A percentile compares a stretch with the other conserved stretches of the same genome.
These are phyloP conservation scores for Fragaria nilgerrensis DNA, from an alignment of 306 rosid genomes.

Conservation along the genomic window DNA sequence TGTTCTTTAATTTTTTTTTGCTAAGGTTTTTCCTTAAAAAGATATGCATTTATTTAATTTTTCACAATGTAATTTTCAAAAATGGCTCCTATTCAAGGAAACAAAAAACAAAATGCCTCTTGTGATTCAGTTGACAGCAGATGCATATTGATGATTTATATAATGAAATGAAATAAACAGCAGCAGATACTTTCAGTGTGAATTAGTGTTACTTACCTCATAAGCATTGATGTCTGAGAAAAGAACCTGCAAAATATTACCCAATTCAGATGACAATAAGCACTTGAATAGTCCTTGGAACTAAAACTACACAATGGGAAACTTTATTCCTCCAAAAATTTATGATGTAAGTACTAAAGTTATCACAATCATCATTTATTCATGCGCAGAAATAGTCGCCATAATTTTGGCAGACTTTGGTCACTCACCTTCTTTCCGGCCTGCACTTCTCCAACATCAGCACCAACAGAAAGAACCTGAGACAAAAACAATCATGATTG, in stretches of 20 bases:
- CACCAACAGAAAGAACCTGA: slow-evolving; percentile 76
- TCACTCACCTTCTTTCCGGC: slow-evolving; percentile 72
- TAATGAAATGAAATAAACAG: not conserved
- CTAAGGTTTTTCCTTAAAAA: not conserved
- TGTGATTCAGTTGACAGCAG: not conserved
- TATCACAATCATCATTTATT: not conserved
- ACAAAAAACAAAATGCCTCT: not conserved
- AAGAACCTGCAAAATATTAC: slow-evolving; percentile 63
- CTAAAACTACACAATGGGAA: not conserved
- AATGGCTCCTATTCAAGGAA: not conserved
- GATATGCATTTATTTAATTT: not conserved
- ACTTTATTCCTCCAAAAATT: not conserved
- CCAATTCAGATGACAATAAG: slow-evolving; percentile 5
- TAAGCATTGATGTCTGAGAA: slow-evolving; percentile 86
- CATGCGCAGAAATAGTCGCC: not conserved
- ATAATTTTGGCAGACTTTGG: not conserved
- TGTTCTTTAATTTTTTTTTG: not conserved
- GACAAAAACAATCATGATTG: slow-evolving; percentile 20
- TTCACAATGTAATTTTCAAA: not conserved
- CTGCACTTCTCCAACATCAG: slow-evolving; percentile 67
- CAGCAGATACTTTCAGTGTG: not conserved
- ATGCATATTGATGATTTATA: not conserved
- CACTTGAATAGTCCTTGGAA: slow-evolving; percentile 2
- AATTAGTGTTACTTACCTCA: slow-evolving; percentile 50
- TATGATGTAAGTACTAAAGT: not conserved